Percentiles rank a stretch among this genome's conserved stretches.
phyloP scores from a whole-genome alignment of 805 yeast species.

The Scheffersomyces amazonensis region DNA sequence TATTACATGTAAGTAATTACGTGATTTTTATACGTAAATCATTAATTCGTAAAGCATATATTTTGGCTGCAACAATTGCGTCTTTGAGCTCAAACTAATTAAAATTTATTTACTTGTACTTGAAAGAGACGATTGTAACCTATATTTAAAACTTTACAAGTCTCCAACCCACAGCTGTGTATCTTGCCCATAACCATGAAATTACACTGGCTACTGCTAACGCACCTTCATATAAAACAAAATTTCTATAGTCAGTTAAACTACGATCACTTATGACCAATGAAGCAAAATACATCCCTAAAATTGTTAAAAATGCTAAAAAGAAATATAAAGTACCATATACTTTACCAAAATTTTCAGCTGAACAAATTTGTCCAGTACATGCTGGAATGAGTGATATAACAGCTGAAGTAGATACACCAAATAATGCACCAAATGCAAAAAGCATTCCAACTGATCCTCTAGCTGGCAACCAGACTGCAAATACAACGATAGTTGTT shows the following conservation, averaged over 20 bases:
- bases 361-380: slow-evolving; percentile 55
- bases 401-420: slow-evolving; percentile 55
- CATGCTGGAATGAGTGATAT: slow-evolving; percentile 59
- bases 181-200: slow-evolving; percentile 44
- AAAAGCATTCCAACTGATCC: slow-evolving; percentile 30
- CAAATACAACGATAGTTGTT: slow-evolving; percentile 19
- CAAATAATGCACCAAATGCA: slow-evolving; percentile 50
- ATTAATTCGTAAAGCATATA: too few species aligned
- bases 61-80: too few species aligned
- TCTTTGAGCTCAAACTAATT: too few species aligned
- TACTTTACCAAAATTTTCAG: slow-evolving; percentile 52
- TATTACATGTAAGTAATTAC: too few species aligned
- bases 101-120: too few species aligned
- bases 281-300: slow-evolving; percentile 26
- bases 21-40: too few species aligned
- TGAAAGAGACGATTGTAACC: too few species aligned
- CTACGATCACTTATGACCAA: slow-evolving; percentile 23
- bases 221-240: slow-evolving; percentile 43
- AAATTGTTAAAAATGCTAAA: slow-evolving; percentile 28
- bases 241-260: slow-evolving; percentile 34
- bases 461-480: slow-evolving; percentile 32
- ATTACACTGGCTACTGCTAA: slow-evolving; percentile 35
- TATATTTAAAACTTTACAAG: slow-evolving; percentile 23
- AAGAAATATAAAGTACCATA: slow-evolving; percentile 49
- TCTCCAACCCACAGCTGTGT: slow-evolving; percentile 42